Percentiles rank a stretch among this genome's conserved stretches.
Conservation (phyloP, 371 early-diverging fungal species). For the Blastocladiella emersonii region DNA sequence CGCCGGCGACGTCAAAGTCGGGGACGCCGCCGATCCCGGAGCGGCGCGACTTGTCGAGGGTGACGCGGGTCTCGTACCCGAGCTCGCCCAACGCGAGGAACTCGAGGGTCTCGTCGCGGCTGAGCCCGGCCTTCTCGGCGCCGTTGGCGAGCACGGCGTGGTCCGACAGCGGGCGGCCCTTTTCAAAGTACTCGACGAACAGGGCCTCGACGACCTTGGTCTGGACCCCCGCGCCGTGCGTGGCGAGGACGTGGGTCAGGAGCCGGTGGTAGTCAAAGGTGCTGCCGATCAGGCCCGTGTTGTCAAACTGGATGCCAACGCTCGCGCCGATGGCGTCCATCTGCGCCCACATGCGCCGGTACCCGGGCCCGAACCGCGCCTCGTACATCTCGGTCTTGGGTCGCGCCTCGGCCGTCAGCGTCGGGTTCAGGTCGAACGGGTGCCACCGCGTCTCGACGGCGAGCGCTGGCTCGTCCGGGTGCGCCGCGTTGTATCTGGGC, state of each 20-base stretch:
- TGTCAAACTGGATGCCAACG: conserved; percentile 44
- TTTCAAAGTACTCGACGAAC: conserved; percentile 50
- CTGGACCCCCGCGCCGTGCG: conserved; percentile 34
- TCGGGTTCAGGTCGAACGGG: conserved; percentile 48
- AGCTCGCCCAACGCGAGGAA: conserved; percentile 39
- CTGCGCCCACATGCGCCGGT: conserved; percentile 27
- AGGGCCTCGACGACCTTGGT: conserved; percentile 41
- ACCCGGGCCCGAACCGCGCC: conserved; percentile 43
- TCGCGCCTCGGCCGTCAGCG: conserved; percentile 24
- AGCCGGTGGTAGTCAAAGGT: conserved; percentile 32
- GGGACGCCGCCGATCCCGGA: conserved; percentile 51
- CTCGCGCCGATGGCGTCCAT: conserved; percentile 36
- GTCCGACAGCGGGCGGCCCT: conserved; percentile 42
- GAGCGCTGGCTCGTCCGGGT: conserved; percentile 37
- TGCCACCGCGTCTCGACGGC: conserved; percentile 37
- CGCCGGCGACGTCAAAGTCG: conserved; percentile 39
- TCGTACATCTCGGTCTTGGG: conserved; percentile 32
- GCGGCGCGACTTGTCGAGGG: conserved; percentile 20
- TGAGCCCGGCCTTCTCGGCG: conserved; percentile 44
- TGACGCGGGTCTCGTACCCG: conserved; percentile 23
- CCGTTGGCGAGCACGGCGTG: conserved; percentile 32
- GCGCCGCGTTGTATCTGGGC: too few species aligned
- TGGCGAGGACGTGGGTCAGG: conserved; percentile 20
- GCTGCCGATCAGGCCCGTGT: conserved; percentile 45
- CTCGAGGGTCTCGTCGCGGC: conserved; percentile 24